Evolutionary conservation across 2,329 filamentous ascomycete species (phyloP).

Genomic region (Microcyclospora tardicrescens): DNA sequence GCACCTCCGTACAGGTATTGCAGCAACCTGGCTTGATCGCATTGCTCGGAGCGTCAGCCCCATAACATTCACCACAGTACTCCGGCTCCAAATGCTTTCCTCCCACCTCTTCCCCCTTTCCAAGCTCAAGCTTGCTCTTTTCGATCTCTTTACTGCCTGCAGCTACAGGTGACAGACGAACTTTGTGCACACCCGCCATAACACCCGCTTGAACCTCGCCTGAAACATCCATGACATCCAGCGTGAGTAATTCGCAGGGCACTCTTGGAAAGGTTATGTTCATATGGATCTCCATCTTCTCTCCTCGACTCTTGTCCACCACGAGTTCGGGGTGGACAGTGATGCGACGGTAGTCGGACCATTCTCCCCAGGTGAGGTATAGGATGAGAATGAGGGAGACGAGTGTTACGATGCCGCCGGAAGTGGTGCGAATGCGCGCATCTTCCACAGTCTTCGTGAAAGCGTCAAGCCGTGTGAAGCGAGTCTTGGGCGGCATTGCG

Average conservation of each 20-base stretch:
- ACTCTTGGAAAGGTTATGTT: constrained; percentile 92
- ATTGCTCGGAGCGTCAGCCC: constrained; percentile 58
- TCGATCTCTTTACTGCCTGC: constrained; percentile 71
- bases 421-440: constrained; percentile 88
- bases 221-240: constrained; percentile 98
- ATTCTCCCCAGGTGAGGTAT: constrained; percentile 88
- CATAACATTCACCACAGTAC: constrained; percentile 92
- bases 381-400: constrained; percentile 76
- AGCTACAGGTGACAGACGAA: constrained; percentile 57
- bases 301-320: constrained; percentile 91
- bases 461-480: constrained; percentile 93
- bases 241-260: constrained; percentile 86
- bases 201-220: constrained; percentile 94
- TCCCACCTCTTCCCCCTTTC: constrained; percentile 52
- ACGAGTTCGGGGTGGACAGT: constrained; percentile 83
- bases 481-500: constrained; percentile 73
- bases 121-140: constrained; percentile 54
- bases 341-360: constrained; percentile 79
- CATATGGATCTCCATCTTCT: constrained; percentile 98
- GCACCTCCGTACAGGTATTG: constrained; percentile 92
- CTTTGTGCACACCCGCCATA: constrained; percentile 82
- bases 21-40: constrained; percentile 80
- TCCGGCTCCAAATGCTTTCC: constrained; percentile 63
- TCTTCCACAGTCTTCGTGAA: constrained; percentile 99
- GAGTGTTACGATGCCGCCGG: constrained; percentile 89